phyloP scores from a whole-genome alignment of 768 basidiomycete species.

The Trametes cinnabarina region DNA sequence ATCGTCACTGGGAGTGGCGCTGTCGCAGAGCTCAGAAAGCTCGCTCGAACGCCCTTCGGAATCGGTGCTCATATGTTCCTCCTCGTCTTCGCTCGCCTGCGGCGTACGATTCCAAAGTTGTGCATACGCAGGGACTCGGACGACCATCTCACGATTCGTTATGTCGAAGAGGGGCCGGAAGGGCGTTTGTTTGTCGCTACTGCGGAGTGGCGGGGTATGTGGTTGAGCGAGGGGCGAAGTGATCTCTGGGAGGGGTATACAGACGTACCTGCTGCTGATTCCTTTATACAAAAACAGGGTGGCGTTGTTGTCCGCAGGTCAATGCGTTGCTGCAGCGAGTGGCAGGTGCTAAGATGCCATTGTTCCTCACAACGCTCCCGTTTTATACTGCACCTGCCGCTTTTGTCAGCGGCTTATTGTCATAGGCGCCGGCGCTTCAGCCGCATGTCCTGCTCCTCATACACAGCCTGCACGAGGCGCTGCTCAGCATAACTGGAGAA shows the following conservation, averaged over 20 bases:
- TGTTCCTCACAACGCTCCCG: conserved; percentile 8
- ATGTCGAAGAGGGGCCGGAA: neutral
- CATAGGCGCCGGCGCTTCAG: conserved; percentile 14
- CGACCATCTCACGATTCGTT: neutral
- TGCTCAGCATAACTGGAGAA: neutral
- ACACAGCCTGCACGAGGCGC: conserved; percentile 8
- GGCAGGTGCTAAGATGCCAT: conserved; percentile 1
- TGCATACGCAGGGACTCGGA: neutral
- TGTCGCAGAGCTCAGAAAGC: conserved; percentile 13
- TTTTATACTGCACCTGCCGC: conserved; percentile 3
- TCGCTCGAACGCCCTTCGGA: conserved; percentile 11
- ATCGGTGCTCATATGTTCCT: neutral
- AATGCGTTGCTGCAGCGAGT: neutral
- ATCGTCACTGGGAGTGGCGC: conserved; percentile 5
- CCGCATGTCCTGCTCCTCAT: conserved; percentile 7
- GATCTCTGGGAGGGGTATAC: neutral
- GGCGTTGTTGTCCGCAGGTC: conserved; percentile 10
- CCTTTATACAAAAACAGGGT: conserved; percentile 10
- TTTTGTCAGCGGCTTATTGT: conserved; percentile 15
- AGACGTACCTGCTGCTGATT: neutral
- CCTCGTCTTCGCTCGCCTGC: conserved; percentile 12
- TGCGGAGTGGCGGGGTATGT: conserved; percentile 1
- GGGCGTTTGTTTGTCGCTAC: conserved; percentile 1
- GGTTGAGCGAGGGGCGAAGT: conserved; percentile 1
- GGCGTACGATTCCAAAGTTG: conserved; percentile 5